A percentile compares a stretch with the other conserved stretches of the same genome.
phyloP scores from a whole-genome alignment of 352 stramenopile genomes.

The Phytopythium kandeliae region DNA sequence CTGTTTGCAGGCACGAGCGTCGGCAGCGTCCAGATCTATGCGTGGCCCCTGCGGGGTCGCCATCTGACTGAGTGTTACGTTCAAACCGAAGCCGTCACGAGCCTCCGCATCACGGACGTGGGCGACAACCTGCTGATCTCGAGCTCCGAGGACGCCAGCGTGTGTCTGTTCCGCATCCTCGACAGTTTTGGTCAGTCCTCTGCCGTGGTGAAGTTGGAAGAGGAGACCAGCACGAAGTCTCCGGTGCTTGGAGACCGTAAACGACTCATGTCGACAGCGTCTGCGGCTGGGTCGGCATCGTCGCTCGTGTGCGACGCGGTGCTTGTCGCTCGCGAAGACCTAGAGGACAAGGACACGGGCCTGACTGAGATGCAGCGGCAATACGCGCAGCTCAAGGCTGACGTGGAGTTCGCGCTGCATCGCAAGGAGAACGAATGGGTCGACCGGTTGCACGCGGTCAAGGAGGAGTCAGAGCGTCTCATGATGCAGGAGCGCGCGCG shows the following conservation, averaged over 20 bases:
- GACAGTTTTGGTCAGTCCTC: conserved; percentile 1
- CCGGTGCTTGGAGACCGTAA: background rate
- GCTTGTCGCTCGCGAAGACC: conserved; percentile 66
- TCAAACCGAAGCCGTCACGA: conserved; percentile 55
- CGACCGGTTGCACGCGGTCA: conserved; percentile 68
- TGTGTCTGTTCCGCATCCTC: conserved; percentile 49
- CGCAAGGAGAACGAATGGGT: conserved; percentile 88
- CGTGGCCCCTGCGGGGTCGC: conserved; percentile 48
- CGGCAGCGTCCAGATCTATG: conserved; percentile 57
- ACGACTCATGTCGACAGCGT: background rate
- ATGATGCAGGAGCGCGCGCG: conserved; percentile 68
- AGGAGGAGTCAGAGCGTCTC: conserved; percentile 73
- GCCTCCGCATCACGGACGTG: conserved; percentile 72
- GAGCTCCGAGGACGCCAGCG: conserved; percentile 59
- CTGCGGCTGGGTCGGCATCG: background rate
- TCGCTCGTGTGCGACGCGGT: conserved; percentile 32
- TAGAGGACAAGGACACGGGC: conserved; percentile 57
- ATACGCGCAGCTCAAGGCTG: conserved; percentile 73
- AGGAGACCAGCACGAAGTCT: background rate
- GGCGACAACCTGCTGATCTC: conserved; percentile 45
- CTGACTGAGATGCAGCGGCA: conserved; percentile 56
- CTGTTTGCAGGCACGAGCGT: conserved; percentile 64
- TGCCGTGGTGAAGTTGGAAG: background rate
- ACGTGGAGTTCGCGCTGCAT: conserved; percentile 81
- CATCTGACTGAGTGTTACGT: conserved; percentile 38